Evolutionary conservation across 176 grass and related monocot species (phyloP).

Genomic region (Oryza punctata): DNA sequence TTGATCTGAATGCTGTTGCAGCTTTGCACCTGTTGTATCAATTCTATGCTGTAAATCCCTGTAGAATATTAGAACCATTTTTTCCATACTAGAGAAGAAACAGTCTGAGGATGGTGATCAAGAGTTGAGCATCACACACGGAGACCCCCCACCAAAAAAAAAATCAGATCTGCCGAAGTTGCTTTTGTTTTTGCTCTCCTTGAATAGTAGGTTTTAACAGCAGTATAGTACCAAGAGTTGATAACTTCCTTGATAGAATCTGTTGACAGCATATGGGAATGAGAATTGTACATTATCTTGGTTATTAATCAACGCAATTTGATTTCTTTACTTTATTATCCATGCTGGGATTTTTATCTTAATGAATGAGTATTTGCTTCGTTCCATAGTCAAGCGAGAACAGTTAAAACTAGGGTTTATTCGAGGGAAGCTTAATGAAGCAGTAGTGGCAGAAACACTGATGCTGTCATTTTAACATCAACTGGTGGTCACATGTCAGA

Average conservation of each 20-base stretch:
- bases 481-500: background rate
- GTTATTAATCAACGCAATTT: background rate
- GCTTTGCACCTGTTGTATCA: conserved; percentile 28
- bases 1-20: conserved; percentile 33
- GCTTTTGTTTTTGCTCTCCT: background rate
- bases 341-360: background rate
- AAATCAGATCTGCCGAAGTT: background rate
- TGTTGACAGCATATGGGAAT: background rate
- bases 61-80: conserved; percentile 22
- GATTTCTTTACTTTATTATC: background rate
- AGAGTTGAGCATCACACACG: background rate
- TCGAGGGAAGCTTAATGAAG: background rate
- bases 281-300: background rate
- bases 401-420: background rate
- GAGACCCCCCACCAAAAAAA: background rate
- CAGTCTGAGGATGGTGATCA: conserved; percentile 8
- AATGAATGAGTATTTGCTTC: background rate
- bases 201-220: background rate
- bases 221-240: background rate
- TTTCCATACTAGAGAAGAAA: background rate
- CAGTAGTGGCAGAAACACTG: background rate
- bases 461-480: background rate
- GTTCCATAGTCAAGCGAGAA: background rate
- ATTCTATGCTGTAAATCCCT: conserved; percentile 45
- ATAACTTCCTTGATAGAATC: background rate